A percentile compares a stretch with the other conserved stretches of the same genome.
Evolutionary conservation across 192 early-diverging fungal genomes (phyloP).

Genomic region (Kickxella alabastrina): DNA sequence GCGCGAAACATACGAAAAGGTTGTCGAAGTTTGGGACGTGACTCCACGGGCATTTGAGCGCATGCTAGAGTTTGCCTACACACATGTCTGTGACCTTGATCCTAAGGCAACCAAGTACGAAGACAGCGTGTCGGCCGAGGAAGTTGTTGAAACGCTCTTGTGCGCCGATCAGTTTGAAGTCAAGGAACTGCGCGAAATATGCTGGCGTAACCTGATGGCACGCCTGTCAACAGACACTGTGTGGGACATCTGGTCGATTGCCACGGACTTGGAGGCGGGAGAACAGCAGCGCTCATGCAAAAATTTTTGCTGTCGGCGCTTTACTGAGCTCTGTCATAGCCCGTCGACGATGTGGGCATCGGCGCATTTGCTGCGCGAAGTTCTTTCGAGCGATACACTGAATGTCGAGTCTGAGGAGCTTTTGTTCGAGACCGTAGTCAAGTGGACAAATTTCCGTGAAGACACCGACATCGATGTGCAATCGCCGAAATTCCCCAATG

Average conservation of each 20-base stretch:
- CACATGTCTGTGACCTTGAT: conserved; percentile 31
- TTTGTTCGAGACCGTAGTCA: conserved; percentile 38
- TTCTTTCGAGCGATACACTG: conserved; percentile 36
- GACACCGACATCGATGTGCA: conserved; percentile 11
- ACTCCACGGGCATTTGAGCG: conserved; percentile 51
- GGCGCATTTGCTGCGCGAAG: conserved; percentile 30
- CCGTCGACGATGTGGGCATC: conserved; percentile 42
- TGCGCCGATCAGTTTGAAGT: conserved; percentile 50
- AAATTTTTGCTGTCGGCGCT: conserved; percentile 34
- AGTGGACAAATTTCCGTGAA: conserved; percentile 40
- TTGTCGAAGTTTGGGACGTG: conserved; percentile 48
- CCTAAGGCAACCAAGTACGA: not conserved
- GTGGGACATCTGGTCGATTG: conserved; percentile 51
- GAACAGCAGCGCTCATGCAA: conserved; percentile 27
- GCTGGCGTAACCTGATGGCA: conserved; percentile 34
- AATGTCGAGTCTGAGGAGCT: conserved; percentile 42
- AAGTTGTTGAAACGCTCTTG: conserved; percentile 42
- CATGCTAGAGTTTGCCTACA: conserved; percentile 47
- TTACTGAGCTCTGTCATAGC: conserved; percentile 26
- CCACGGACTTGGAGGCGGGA: conserved; percentile 25
- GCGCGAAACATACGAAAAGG: conserved; percentile 51
- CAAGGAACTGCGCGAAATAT: conserved; percentile 26
- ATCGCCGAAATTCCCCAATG: too few relatives aligned
- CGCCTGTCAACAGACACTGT: conserved; percentile 27
- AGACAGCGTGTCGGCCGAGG: conserved; percentile 24